Conservation (phyloP, 495 filamentous ascomycete species). For the Entonaema liquescens region DNA sequence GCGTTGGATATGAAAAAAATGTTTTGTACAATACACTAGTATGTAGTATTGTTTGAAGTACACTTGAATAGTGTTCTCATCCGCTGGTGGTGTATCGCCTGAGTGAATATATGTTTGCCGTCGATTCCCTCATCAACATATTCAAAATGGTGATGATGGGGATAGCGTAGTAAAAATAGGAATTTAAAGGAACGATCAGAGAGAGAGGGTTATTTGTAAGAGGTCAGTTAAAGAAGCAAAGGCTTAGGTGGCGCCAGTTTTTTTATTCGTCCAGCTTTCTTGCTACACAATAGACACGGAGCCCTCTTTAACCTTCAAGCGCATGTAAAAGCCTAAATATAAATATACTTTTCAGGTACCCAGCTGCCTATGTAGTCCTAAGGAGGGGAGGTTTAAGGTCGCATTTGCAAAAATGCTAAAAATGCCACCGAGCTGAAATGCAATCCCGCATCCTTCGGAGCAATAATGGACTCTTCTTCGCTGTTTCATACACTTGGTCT, state of each 20-base stretch:
- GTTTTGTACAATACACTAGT: constrained; percentile 14
- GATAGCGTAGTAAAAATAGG: too few relatives aligned
- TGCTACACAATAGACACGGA: not conserved
- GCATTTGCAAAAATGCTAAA: constrained; percentile 8
- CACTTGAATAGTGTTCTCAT: constrained; percentile 15
- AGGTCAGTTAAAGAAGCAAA: not conserved
- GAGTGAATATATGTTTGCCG: not conserved
- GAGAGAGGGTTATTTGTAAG: not conserved
- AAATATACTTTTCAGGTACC: constrained; percentile 3
- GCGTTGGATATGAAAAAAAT: constrained; percentile 14
- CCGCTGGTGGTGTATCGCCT: not conserved
- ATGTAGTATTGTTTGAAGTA: constrained; percentile 12
- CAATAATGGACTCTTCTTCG: not conserved
- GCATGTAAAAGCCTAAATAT: constrained; percentile 13
- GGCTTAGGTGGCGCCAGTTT: not conserved
- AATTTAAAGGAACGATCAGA: not conserved
- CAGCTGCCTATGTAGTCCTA: too few relatives aligned
- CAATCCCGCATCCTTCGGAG: constrained; percentile 28
- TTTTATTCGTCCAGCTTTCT: not conserved
- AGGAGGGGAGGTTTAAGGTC: not conserved
- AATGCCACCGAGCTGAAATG: constrained; percentile 24
- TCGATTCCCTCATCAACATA: too few relatives aligned
- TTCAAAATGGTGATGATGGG: not conserved
- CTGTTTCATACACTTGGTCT: constrained; percentile 9
- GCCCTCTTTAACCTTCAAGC: not conserved